Percentiles rank a stretch among this genome's conserved stretches.
These are phyloP conservation scores for Cenococcum geophilum DNA, from an alignment of 495 filamentous ascomycete species.

Conservation along the genomic window DNA sequence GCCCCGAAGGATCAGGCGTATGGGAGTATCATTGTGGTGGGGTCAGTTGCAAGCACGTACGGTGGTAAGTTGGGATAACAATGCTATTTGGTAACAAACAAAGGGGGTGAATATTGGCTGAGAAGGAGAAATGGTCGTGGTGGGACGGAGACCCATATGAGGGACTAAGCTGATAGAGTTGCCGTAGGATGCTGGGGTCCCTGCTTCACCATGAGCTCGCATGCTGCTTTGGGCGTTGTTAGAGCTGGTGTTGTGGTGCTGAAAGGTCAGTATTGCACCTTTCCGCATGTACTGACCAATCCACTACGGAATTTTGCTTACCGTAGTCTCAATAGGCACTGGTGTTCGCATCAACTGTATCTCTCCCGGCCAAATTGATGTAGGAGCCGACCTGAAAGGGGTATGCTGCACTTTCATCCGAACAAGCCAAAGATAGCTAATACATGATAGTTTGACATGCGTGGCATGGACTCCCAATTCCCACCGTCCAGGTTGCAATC, in stretches of 20 bases:
- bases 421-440: background rate
- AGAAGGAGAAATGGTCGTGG: background rate
- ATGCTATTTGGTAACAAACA: background rate
- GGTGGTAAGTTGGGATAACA: slow-evolving; percentile 37
- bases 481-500: slow-evolving; percentile 51
- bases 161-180: background rate
- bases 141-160: background rate
- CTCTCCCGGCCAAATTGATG: slow-evolving; percentile 53
- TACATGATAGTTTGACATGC: slow-evolving; percentile 44
- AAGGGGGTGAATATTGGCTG: background rate
- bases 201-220: slow-evolving; percentile 51
- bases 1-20: slow-evolving; percentile 51
- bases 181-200: slow-evolving; percentile 49
- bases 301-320: background rate
- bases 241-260: slow-evolving; percentile 51
- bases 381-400: slow-evolving; percentile 49
- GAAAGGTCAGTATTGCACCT: slow-evolving; percentile 36
- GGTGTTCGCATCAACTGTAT: slow-evolving; percentile 57
- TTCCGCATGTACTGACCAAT: background rate
- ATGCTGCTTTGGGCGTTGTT: slow-evolving; percentile 56
- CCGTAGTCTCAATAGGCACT: slow-evolving; percentile 33
- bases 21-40: slow-evolving; percentile 55
- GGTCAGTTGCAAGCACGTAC: slow-evolving; percentile 50
- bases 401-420: slow-evolving; percentile 26
- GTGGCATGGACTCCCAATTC: slow-evolving; percentile 50